These are phyloP conservation scores for Chondrostereum purpureum DNA, from an alignment of 1,284 basidiomycete genomes.

Conservation along the genomic window DNA sequence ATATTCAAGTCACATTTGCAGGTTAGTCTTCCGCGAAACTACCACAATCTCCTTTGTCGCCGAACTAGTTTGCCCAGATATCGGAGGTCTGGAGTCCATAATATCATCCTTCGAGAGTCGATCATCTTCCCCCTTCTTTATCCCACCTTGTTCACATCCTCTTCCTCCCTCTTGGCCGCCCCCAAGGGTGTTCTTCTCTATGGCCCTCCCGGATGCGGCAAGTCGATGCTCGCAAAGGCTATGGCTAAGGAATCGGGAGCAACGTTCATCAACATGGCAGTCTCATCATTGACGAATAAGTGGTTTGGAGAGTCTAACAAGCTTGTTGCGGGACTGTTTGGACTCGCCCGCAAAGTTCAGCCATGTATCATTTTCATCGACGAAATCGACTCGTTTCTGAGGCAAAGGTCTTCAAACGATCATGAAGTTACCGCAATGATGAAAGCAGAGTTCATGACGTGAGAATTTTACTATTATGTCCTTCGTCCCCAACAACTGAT, in stretches of 20 bases:
- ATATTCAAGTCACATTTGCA: slow-evolving; percentile 67
- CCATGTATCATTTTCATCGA: slow-evolving; percentile 95
- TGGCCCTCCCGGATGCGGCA: slow-evolving; percentile 90
- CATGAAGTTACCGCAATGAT: slow-evolving; percentile 99
- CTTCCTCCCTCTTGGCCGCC: slow-evolving; percentile 65
- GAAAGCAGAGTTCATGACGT: slow-evolving; percentile 99
- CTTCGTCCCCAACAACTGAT: slow-evolving; percentile 2
- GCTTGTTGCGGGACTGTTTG: slow-evolving; percentile 90
- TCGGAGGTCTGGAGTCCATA: slow-evolving; percentile 95
- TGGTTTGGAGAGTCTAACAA: slow-evolving; percentile 99
- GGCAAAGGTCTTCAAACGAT: slow-evolving; percentile 83
- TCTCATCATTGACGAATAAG: slow-evolving; percentile 78
- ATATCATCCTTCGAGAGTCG: slow-evolving; percentile 90
- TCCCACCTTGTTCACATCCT: slow-evolving; percentile 80
- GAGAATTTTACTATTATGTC: slow-evolving; percentile 24
- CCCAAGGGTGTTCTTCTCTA: slow-evolving; percentile 82
- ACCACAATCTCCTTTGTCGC: slow-evolving; percentile 8
- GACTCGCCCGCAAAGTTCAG: slow-evolving; percentile 74
- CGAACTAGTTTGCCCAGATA: slow-evolving; percentile 45
- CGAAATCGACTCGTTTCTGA: slow-evolving; percentile 93
- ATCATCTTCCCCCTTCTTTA: slow-evolving; percentile 95
- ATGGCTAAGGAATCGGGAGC: slow-evolving; percentile 95
- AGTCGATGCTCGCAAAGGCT: slow-evolving; percentile 94
- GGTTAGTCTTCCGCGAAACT: slow-evolving; percentile 36
- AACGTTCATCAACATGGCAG: slow-evolving; percentile 91